Evolutionary conservation across 2,329 filamentous ascomycete species (phyloP), one percentile per base, ranked within the genome.

Genomic region (Samsoniella hepiali): DNA sequence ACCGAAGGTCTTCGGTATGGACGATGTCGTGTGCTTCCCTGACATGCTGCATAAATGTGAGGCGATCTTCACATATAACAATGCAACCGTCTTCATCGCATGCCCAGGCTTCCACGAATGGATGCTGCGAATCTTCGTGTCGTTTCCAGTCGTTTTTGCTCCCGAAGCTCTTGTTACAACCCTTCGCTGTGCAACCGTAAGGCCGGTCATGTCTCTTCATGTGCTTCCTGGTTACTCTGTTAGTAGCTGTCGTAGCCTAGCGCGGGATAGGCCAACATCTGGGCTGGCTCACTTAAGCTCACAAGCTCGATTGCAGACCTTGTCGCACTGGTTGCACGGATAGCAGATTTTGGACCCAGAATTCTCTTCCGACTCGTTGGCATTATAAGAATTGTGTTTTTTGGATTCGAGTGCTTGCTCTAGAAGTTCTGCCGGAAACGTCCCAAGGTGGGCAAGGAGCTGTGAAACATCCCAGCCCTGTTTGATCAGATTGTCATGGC

Each of bases 61-160:
- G 9, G 17, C 44, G 51, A 7, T 45, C 22, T 15, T 62, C 53
- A 34, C 47, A 62, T 11, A 62, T 47, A 17, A 44, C 60, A 32
- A 57, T 47, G 69, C 91, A 95, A 3, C 67, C 66, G 2, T 74
- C 68, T 54, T 82, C 74, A 36, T 83, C 79, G 71, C 93, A 97
- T 36, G 84, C 85, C 87, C 90, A 97, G 55, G 82, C 82, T 70
- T 93, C 88, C 6, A 84, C 74, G 64, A 89, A 85, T 65, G 84
- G 86, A 72, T 97, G 93, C 70, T 94, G 90, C 17, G 84, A 87
- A 67, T 87, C 89, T 71, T 97, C 94, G 70, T 97, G 93, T 1
- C 93, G 86, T 72, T 96, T 96, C 93, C 87, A 97, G 74, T 97
- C 93, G 64, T 92, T 93, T 72, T 97, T 96, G 74, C 90, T 93